A percentile compares a stretch with the other conserved stretches of the same genome.
These are phyloP conservation scores for Psilocybe subaeruginosa DNA, from an alignment of 768 basidiomycete species.

Conservation along the genomic window DNA sequence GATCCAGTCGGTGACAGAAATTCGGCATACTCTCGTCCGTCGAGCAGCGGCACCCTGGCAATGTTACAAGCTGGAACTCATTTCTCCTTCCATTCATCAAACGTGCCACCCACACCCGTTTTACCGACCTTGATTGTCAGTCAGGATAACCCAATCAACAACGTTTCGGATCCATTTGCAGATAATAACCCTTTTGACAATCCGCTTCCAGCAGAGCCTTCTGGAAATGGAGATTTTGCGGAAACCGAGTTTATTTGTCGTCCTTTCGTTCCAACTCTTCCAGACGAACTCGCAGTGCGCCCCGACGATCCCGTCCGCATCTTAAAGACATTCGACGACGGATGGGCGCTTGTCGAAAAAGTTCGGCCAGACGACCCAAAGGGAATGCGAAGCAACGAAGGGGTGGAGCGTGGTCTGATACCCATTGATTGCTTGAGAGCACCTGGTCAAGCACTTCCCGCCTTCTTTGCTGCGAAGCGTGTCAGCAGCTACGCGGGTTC, in stretches of 20 bases:
- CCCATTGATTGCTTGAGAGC: slow-evolving; percentile 71
- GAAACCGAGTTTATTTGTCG: slow-evolving; percentile 53
- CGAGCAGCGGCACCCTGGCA: slow-evolving; percentile 21
- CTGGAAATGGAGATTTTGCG: slow-evolving; percentile 27
- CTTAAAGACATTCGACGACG: slow-evolving; percentile 63
- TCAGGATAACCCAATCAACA: slow-evolving; percentile 6
- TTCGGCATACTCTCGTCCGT: slow-evolving; percentile 22
- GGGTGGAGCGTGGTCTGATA: slow-evolving; percentile 50
- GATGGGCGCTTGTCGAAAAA: slow-evolving; percentile 69
- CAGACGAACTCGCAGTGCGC: slow-evolving; percentile 60
- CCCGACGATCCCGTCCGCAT: slow-evolving; percentile 58
- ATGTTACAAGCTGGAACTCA: slow-evolving; percentile 6
- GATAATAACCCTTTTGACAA: slow-evolving; percentile 31
- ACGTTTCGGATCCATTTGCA: slow-evolving; percentile 23
- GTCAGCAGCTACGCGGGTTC: slow-evolving; percentile 37
- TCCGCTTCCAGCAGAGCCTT: slow-evolving; percentile 12
- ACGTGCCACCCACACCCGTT: slow-evolving; percentile 12
- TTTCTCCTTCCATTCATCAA: slow-evolving; percentile 12
- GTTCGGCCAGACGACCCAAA: slow-evolving; percentile 25
- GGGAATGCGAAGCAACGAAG: slow-evolving; percentile 25
- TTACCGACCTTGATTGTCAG: slow-evolving; percentile 37
- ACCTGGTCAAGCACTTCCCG: slow-evolving; percentile 45
- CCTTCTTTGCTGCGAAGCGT: slow-evolving; percentile 52
- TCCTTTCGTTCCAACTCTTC: slow-evolving; percentile 56
- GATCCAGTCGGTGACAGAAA: slow-evolving; percentile 17